Conservation (phyloP, 2,329 filamentous ascomycete species). For the Albifimbria verrucaria region DNA sequence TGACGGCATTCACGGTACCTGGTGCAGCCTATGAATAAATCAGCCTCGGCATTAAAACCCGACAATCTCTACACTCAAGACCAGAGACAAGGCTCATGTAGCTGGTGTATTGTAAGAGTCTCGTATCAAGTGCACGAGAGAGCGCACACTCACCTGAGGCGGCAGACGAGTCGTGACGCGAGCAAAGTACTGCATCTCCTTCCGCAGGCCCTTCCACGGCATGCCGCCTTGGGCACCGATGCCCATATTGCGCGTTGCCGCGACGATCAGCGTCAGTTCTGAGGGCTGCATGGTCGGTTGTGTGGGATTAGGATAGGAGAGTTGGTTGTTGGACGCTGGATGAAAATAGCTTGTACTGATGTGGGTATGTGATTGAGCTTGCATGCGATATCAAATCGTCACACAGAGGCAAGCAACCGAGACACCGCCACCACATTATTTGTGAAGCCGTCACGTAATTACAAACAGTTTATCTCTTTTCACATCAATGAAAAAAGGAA, state of each 20-base stretch:
- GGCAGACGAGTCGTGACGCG: slow-evolving; percentile 74
- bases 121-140: too few species aligned
- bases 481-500: too few species aligned
- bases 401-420: not conserved
- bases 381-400: not conserved
- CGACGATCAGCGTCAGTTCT: slow-evolving; percentile 87
- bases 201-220: slow-evolving; percentile 84
- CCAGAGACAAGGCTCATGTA: too few species aligned
- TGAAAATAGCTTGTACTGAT: slow-evolving; percentile 1
- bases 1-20: slow-evolving; percentile 64
- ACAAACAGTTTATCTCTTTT: too few species aligned
- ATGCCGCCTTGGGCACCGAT: slow-evolving; percentile 78
- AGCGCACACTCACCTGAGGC: slow-evolving; percentile 35
- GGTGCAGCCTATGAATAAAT: slow-evolving; percentile 23
- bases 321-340: slow-evolving; percentile 2
- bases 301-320: not conserved
- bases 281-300: slow-evolving; percentile 29
- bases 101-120: too few species aligned
- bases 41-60: too few species aligned
- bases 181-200: slow-evolving; percentile 94
- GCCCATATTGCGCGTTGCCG: slow-evolving; percentile 85
- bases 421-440: too few species aligned
- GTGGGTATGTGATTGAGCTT: not conserved
- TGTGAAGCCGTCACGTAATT: too few species aligned
- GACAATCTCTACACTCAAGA: too few species aligned